Base-by-base conservation (phyloP, 2,329 filamentous ascomycete genomes). In the Aschersonia sp. region DNA sequence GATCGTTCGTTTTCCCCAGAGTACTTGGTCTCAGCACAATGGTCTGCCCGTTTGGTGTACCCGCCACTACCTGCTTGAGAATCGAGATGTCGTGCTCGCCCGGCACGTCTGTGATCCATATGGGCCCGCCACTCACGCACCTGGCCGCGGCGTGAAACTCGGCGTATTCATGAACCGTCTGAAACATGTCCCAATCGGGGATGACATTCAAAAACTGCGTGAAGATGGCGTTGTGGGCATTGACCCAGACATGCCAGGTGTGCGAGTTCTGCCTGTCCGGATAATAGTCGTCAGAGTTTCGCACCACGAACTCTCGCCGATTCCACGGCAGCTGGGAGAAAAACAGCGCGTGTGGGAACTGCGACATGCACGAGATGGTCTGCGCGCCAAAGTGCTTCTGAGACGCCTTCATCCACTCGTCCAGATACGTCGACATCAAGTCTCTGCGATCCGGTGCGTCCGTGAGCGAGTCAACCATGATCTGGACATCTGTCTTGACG, bases 401-500 rank as follows among this genome's bases (percentile, higher is more conserved):
- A 7, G 81, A 79, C 1, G 85, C 79, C 47, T 88, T 76, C 2
- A 77, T 81, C 89, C 89, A 97, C 6, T 86, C 84, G 59, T 94
- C 86, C 52, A 92, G 82, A 56, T 95, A 95, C 3, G 80, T 69
- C 6, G 73, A 74, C 44, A 81, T 87, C 37, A 95, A 76, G 7
- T 77, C 71, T 35, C 79, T 76, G n/a, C 90, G 80, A 56, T 80
- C 76, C 12, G 76, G 68, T 6, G 90, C 79, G 43, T 80, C 75
- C 30, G 74, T 66, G 56, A 89, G 76, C 4, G 83, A 76, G 59
- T 97, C 90, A 14, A 94, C 68, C 67, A 88, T 86, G 66, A 89
- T 95, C 58, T 98, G 90, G 0, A 80, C 87, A 60, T 98, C 92
- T 0, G 89, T 89, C 63, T 98, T 98, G 54, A 95, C 89, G 0